These are phyloP conservation scores for Acer campestre DNA, from an alignment of 345 rosid genomes.

Conservation along the genomic window DNA sequence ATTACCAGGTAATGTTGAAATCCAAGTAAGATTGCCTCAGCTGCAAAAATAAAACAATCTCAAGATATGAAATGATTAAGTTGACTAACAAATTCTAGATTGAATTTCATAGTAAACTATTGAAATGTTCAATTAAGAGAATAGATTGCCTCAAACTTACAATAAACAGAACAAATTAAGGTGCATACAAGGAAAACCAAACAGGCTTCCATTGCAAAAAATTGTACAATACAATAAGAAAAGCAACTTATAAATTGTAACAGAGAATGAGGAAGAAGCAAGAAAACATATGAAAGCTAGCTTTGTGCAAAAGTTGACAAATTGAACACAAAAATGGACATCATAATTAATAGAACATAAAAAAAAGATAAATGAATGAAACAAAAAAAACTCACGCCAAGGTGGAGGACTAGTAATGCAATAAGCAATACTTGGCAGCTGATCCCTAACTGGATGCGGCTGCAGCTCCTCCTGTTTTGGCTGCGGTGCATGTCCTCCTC, in stretches of 20 bases:
- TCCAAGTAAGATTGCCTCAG: constrained; percentile 91
- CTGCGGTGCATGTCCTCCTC: constrained; percentile 61
- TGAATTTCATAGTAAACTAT: neutral
- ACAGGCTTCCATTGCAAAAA: neutral
- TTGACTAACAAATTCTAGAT: constrained; percentile 8
- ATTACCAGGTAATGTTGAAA: constrained; percentile 96
- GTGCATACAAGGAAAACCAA: neutral
- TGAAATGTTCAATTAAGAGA: neutral
- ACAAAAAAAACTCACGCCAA: constrained; percentile 80
- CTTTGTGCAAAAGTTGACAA: constrained; percentile 7
- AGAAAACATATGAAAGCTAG: no score
- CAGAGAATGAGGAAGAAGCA: neutral
- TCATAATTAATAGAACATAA: neutral
- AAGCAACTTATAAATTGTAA: neutral
- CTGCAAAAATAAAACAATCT: constrained; percentile 45
- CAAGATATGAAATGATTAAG: constrained; percentile 7
- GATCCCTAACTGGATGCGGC: constrained; percentile 94
- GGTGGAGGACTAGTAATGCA: constrained; percentile 99
- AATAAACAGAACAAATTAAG: neutral
- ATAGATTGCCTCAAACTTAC: neutral
- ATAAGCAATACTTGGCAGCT: constrained; percentile 73
- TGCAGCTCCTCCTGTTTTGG: constrained; percentile 86
- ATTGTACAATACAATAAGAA: neutral
- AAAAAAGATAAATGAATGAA: neutral
- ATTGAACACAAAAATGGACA: neutral